Evolutionary conservation across 2,329 filamentous ascomycete genomes (phyloP).

Genomic region (Beauveria scarabaeidicola): DNA sequence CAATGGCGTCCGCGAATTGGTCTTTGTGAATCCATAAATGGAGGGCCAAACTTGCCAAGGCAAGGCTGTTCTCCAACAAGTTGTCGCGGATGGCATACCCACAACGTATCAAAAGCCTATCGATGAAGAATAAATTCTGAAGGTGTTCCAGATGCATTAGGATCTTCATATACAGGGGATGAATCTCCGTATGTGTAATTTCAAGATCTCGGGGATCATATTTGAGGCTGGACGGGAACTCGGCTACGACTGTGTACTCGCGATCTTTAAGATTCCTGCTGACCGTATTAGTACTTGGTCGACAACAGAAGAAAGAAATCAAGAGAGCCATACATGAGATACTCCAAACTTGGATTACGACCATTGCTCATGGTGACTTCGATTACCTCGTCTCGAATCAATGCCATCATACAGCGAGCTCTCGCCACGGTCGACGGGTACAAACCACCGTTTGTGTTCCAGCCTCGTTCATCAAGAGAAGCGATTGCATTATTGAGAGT

Average conservation of each 20-base stretch:
- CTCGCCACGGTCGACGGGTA: constrained; percentile 37
- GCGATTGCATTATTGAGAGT: constrained; percentile 13
- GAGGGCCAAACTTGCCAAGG: constrained; percentile 38
- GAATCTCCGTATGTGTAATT: constrained; percentile 20
- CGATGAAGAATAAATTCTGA: constrained; percentile 50
- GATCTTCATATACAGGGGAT: constrained; percentile 33
- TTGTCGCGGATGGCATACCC: constrained; percentile 29
- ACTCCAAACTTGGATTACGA: constrained; percentile 13
- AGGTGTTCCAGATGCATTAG: constrained; percentile 41
- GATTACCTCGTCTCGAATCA: constrained; percentile 49
- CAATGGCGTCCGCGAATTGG: constrained; percentile 24
- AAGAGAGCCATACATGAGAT: constrained; percentile 15
- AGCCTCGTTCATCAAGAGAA: constrained; percentile 39
- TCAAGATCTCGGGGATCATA: constrained; percentile 31
- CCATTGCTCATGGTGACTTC: constrained; percentile 41
- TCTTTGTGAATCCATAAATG: constrained; percentile 43
- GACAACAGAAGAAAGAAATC: not conserved
- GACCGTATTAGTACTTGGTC: not conserved
- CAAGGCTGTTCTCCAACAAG: constrained; percentile 36
- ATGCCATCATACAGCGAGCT: constrained; percentile 37
- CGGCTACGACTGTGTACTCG: constrained; percentile 23
- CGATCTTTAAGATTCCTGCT: constrained; percentile 28
- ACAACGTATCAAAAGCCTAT: constrained; percentile 44
- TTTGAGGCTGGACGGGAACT: constrained; percentile 30
- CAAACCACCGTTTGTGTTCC: constrained; percentile 38